Evolutionary conservation across 2,329 filamentous ascomycete genomes (phyloP), one percentile per base, ranked within the genome.

Genomic region (Arthrinium phaeospermum): DNA sequence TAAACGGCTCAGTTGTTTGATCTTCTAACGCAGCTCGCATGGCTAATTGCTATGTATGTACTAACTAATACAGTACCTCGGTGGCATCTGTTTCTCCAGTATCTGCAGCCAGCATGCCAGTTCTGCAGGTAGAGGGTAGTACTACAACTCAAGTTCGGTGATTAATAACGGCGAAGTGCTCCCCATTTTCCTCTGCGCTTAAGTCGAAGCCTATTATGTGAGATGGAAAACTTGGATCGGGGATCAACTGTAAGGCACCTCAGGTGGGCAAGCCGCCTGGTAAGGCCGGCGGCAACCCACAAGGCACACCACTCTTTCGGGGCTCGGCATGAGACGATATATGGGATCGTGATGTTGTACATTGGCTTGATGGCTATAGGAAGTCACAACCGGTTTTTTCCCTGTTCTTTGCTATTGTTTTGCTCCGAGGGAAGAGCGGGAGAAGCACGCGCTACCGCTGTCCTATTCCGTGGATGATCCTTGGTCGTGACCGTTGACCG

Each of bases 401-500:
- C 5, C 19, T 34, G 27, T 22, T 57, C 27, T 7, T 7, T 22
- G 37, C 27, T 1, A 30, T 30, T 30, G 27, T 3, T 53, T 27
- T 27, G 49, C 49, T 13, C 49, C 57, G 57, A 41, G 12, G 34
- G 34, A 64, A 64, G 57, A 64, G 57, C 57, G 57, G 57, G 57
- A 64, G 57, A 64, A n/a, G 57, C 57, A 64, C 30, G 57, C 57
- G 57, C 57, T 64, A 64, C 34, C 22, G 8, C 53, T 61, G n/a
- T 64, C 57, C 57, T 41, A 64, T 41, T 64, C 41, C 57, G 57
- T 64, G 57, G 57, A 64, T 64, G 19, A 64, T 64, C 57, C 57
- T 64, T n/a, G 57, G 57, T 64, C 57, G 57, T 64, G 57, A 64
- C 57, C 57, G 57, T 64, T 64, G 57, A 64, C 57, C 57, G 57